A percentile compares a stretch with the other conserved stretches of the same genome.
Conservation (phyloP, 495 filamentous ascomycete species). For the Amniculicola lignicola region DNA sequence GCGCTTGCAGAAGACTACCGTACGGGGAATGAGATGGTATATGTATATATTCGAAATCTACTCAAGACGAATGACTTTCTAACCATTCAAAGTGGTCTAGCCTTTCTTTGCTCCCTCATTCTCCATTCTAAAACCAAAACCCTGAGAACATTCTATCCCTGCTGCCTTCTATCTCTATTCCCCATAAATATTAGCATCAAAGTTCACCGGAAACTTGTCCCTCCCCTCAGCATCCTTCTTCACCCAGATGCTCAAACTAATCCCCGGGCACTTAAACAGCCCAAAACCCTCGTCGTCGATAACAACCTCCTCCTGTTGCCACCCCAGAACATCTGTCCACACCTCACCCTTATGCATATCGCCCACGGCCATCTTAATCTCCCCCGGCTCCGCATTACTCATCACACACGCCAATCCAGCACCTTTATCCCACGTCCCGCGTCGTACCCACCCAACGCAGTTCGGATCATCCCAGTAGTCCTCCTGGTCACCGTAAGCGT, state of each 20-base stretch:
- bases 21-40: too few species aligned
- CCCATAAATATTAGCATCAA: slow-evolving; percentile 38
- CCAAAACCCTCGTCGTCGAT: slow-evolving; percentile 42
- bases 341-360: slow-evolving; percentile 37
- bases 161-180: slow-evolving; percentile 14
- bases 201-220: slow-evolving; percentile 39
- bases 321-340: slow-evolving; percentile 40
- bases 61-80: too few species aligned
- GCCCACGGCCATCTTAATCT: slow-evolving; percentile 40
- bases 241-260: slow-evolving; percentile 38
- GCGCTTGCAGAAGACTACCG: too few species aligned
- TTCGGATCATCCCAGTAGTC: slow-evolving; percentile 66
- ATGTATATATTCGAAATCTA: too few species aligned
- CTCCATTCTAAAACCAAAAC: too few species aligned
- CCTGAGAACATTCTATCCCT: too few species aligned
- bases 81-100: too few species aligned
- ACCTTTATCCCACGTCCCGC: slow-evolving; percentile 46
- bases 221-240: slow-evolving; percentile 36
- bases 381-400: slow-evolving; percentile 32
- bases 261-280: slow-evolving; percentile 34
- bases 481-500: slow-evolving; percentile 63
- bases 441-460: slow-evolving; percentile 69
- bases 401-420: slow-evolving; percentile 39
- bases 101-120: too few species aligned
- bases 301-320: slow-evolving; percentile 33